Evolutionary conservation across 257 asterid genomes (phyloP).

Genomic region (Nicotiana noctiflora): DNA sequence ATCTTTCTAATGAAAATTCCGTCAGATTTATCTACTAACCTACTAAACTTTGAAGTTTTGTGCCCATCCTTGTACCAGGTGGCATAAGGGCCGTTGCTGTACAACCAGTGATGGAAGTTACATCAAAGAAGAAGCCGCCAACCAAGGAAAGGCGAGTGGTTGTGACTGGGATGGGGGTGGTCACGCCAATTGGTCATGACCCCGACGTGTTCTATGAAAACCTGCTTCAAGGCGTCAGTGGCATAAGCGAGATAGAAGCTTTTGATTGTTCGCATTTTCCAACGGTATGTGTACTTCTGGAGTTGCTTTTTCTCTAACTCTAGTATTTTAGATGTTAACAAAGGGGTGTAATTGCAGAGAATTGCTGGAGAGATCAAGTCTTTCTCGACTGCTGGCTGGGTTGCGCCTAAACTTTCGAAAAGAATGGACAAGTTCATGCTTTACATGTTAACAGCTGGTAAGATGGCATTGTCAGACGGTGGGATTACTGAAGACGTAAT

Average conservation of each 20-base stretch:
- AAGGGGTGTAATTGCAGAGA: conserved; percentile 36
- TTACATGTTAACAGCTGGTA: conserved; percentile 65
- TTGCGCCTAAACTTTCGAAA: conserved; percentile 60
- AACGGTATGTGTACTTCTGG: conserved; percentile 49
- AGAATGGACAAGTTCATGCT: conserved; percentile 82
- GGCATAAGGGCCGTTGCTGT: conserved; percentile 43
- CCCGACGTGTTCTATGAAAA: conserved; percentile 73
- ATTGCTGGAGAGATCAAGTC: conserved; percentile 78
- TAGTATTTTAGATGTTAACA: conserved; percentile 15
- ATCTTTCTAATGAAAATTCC: not conserved
- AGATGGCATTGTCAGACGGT: conserved; percentile 57
- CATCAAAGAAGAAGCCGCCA: conserved; percentile 41
- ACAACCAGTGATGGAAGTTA: conserved; percentile 41
- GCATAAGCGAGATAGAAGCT: conserved; percentile 80
- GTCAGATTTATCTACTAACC: not conserved
- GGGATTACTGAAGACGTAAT: conserved; percentile 58
- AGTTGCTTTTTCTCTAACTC: conserved; percentile 4
- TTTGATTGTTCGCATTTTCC: conserved; percentile 81
- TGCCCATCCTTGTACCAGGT: conserved; percentile 25
- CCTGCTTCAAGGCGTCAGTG: conserved; percentile 81
- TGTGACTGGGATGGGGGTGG: conserved; percentile 93
- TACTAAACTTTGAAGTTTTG: not conserved
- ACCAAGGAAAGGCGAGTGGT: conserved; percentile 80
- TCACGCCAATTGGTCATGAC: conserved; percentile 72
- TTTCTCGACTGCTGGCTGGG: conserved; percentile 61